These are phyloP conservation scores for Globisporangium okanoganense DNA, from an alignment of 352 stramenopile genomes.

Conservation along the genomic window DNA sequence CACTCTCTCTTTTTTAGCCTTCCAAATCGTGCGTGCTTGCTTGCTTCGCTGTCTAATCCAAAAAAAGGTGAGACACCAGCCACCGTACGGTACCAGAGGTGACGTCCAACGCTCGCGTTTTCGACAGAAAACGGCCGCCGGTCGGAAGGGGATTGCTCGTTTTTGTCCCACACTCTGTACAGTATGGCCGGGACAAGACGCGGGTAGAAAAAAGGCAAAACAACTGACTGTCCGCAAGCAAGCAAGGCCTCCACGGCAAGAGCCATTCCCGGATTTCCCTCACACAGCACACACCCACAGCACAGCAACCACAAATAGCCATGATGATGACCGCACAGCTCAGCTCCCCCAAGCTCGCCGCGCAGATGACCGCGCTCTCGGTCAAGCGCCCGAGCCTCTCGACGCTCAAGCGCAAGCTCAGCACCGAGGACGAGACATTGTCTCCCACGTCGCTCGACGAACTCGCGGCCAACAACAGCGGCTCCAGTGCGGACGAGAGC, in stretches of 20 bases:
- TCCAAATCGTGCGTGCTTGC: background rate
- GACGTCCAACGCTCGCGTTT: background rate
- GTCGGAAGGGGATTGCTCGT: background rate
- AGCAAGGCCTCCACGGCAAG: background rate
- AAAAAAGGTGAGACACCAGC: background rate
- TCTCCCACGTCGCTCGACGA: conserved; percentile 43
- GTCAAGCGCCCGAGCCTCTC: conserved; percentile 39
- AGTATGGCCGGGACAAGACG: conserved; percentile 2
- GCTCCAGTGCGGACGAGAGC: conserved; percentile 15
- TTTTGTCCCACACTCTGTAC: conserved; percentile 5
- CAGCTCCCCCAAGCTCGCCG: conserved; percentile 9
- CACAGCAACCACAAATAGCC: background rate
- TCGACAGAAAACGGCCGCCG: background rate
- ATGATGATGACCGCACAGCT: conserved; percentile 14
- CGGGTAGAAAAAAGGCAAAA: background rate
- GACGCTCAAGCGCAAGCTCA: conserved; percentile 49
- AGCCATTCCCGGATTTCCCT: conserved; percentile 2
- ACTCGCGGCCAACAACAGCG: conserved; percentile 8
- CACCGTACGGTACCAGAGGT: background rate
- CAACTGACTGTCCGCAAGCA: conserved; percentile 1
- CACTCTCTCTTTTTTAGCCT: background rate
- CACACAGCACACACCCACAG: background rate
- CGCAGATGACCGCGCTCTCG: conserved; percentile 20
- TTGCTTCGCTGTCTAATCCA: background rate
- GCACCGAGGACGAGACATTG: conserved; percentile 16